phyloP scores from a whole-genome alignment of 768 basidiomycete genomes.

The Pleurotus pulmonarius region DNA sequence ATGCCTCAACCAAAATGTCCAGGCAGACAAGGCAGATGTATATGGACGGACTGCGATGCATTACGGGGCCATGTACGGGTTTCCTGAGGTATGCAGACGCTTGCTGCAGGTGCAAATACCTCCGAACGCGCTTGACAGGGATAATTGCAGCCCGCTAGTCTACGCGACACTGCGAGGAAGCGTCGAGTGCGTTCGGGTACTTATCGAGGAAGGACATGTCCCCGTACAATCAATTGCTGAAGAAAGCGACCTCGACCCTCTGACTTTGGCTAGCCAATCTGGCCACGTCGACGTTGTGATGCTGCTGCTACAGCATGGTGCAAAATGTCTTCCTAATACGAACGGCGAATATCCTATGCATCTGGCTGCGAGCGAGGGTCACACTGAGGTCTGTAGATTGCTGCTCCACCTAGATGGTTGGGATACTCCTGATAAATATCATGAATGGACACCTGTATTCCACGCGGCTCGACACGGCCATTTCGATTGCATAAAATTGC shows the following conservation, averaged over 20 bases:
- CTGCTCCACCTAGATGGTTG: constrained; percentile 74
- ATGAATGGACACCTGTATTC: constrained; percentile 97
- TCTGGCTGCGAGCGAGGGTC: constrained; percentile 90
- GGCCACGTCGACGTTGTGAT: constrained; percentile 84
- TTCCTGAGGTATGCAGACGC: constrained; percentile 67
- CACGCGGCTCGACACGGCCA: constrained; percentile 91
- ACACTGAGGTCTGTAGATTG: constrained; percentile 76
- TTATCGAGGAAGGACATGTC: constrained; percentile 71
- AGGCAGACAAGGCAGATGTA: constrained; percentile 73
- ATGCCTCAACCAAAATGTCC: constrained; percentile 71
- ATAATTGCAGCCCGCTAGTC: constrained; percentile 91
- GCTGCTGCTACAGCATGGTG: constrained; percentile 74
- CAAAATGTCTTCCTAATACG: constrained; percentile 76
- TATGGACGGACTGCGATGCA: constrained; percentile 94
- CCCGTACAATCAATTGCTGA: constrained; percentile 53
- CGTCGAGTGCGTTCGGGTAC: constrained; percentile 76
- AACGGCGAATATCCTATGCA: constrained; percentile 98
- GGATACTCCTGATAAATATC: constrained; percentile 92
- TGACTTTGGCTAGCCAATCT: constrained; percentile 87
- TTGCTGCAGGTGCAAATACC: constrained; percentile 69
- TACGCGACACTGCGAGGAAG: constrained; percentile 89
- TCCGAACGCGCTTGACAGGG: constrained; percentile 76
- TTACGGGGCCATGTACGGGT: constrained; percentile 94
- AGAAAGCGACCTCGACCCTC: constrained; percentile 72
- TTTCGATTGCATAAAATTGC: constrained; percentile 64